Base-by-base conservation (phyloP, 495 filamentous ascomycete species). In the Talaromyces liani region DNA sequence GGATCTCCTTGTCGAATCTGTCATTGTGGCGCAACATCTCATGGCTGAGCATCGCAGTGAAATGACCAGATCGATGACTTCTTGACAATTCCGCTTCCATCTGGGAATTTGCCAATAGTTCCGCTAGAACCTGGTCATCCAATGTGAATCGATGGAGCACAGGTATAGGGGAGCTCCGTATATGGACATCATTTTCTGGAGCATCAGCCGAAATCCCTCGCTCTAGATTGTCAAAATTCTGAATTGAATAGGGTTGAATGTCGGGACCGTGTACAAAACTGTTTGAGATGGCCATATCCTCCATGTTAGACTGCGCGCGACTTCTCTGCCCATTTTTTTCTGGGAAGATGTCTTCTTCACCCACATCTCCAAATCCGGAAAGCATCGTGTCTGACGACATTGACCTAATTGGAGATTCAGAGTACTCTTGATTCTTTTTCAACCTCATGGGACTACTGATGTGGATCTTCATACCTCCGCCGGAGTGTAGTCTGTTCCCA, bases 121-220 rank as follows among this genome's bases (percentile, higher is more conserved):
- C 62, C 10, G 14, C 62, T 22, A 58, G 18, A 5, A 63, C 27
- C 22, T 63, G 62, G 24, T 63, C 62, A 63, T 63, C 62, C 27
- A 63, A 33, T 6, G 62, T 63, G 62, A 63, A 63, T 8, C 62
- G 45, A 29, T 58, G 62, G 16, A 57, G 20, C 36, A 63, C 53
- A 6, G 49, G 61, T 24, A 57, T 27, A 18, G 47, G 18, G 3
- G 61, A 53, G 41, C 22, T 60, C 18, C 18, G 22, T 16, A 29
- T 7, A 14, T 45, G 16, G 33, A 6, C 10, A 18, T 39, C 9
- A 16, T 14, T 39, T 25, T 20, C 24, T 45, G 18, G 18, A n/a
- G 41, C 25, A 14, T 10, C 16, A 61, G 24, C 41, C 24, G 39
- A 29, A 18, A 53, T 24, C 2, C 12, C 3, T 22, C 22, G 29